These are phyloP conservation scores for Pseudocercospora crystallina DNA, from an alignment of 2,329 filamentous ascomycete genomes.

Conservation along the genomic window DNA sequence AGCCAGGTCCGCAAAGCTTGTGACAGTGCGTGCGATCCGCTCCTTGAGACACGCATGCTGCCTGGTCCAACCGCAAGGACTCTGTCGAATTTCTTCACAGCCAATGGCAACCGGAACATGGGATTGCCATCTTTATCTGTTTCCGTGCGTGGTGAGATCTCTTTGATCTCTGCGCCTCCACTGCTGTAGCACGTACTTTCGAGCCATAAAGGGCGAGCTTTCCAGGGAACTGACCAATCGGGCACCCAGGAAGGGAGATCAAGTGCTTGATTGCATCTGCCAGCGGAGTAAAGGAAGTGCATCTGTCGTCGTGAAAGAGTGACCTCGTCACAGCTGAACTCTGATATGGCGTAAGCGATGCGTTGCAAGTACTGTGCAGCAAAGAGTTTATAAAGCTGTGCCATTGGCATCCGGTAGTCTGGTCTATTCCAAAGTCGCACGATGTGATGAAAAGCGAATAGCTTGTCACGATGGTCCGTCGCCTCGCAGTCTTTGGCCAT, in stretches of 20 bases:
- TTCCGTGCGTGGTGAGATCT: slow-evolving; percentile 12
- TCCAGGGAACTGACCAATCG: slow-evolving; percentile 21
- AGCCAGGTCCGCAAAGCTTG: slow-evolving; percentile 18
- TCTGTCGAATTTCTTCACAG: slow-evolving; percentile 18
- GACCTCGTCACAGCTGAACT: slow-evolving; percentile 21
- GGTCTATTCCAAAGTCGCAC: slow-evolving; percentile 18
- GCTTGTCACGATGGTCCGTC: slow-evolving; percentile 22
- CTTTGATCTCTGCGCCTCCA: slow-evolving; percentile 16
- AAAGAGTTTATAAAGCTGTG: slow-evolving; percentile 18
- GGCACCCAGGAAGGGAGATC: slow-evolving; percentile 19
- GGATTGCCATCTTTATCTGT: neutral
- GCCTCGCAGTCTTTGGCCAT: slow-evolving; percentile 25
- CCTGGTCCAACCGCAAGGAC: slow-evolving; percentile 17
- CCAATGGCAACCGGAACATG: slow-evolving; percentile 14
- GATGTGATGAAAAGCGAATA: slow-evolving; percentile 22
- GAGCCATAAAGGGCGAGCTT: slow-evolving; percentile 20
- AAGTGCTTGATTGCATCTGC: slow-evolving; percentile 18
- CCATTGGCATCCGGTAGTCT: slow-evolving; percentile 19
- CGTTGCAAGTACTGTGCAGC: slow-evolving; percentile 20
- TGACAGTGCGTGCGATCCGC: slow-evolving; percentile 10
- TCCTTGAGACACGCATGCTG: slow-evolving; percentile 6
- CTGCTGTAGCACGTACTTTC: slow-evolving; percentile 16
- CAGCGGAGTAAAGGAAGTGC: slow-evolving; percentile 20
- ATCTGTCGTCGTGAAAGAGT: slow-evolving; percentile 15
- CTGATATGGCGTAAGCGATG: slow-evolving; percentile 20